Percentiles rank a stretch among this genome's conserved stretches.
phyloP scores from a whole-genome alignment of 805 yeast species.

The Candida sakaeoensis region DNA sequence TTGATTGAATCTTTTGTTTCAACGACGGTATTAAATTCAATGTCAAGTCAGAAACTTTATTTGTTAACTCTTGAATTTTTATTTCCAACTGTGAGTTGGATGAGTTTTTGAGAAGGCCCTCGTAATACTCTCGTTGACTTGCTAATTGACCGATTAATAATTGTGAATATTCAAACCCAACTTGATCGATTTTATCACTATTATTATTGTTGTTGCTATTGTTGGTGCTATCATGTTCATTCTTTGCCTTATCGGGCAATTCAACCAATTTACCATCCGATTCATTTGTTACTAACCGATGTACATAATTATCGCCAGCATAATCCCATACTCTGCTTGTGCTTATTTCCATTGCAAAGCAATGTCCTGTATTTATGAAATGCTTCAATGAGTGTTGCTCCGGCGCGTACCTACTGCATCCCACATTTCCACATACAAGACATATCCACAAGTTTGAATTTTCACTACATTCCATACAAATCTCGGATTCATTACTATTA shows the following conservation, averaged over 20 bases:
- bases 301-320: slow-evolving; percentile 87
- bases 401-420: slow-evolving; percentile 81
- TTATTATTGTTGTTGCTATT: slow-evolving; percentile 6
- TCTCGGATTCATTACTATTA: slow-evolving; percentile 16
- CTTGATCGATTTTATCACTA: slow-evolving; percentile 47
- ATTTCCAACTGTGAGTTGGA: too few species aligned
- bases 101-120: slow-evolving; percentile 27
- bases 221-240: too few species aligned
- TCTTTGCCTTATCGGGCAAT: slow-evolving; percentile 39
- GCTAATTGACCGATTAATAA: slow-evolving; percentile 76
- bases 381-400: slow-evolving; percentile 84
- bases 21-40: slow-evolving; percentile 30
- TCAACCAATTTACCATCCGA: slow-evolving; percentile 89
- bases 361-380: slow-evolving; percentile 72
- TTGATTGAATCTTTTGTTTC: slow-evolving; percentile 24
- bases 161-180: slow-evolving; percentile 76
- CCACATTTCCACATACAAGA: slow-evolving; percentile 85
- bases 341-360: slow-evolving; percentile 83
- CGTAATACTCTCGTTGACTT: slow-evolving; percentile 82
- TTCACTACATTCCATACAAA: slow-evolving; percentile 57
- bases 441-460: slow-evolving; percentile 80
- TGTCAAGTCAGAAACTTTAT: slow-evolving; percentile 22
- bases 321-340: slow-evolving; percentile 94
- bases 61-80: slow-evolving; percentile 25
- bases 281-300: slow-evolving; percentile 77